A percentile compares a stretch with the other conserved stretches of the same genome.
Evolutionary conservation across 192 early-diverging fungal genomes (phyloP).

Genomic region (Lunasporangiospora selenospora): DNA sequence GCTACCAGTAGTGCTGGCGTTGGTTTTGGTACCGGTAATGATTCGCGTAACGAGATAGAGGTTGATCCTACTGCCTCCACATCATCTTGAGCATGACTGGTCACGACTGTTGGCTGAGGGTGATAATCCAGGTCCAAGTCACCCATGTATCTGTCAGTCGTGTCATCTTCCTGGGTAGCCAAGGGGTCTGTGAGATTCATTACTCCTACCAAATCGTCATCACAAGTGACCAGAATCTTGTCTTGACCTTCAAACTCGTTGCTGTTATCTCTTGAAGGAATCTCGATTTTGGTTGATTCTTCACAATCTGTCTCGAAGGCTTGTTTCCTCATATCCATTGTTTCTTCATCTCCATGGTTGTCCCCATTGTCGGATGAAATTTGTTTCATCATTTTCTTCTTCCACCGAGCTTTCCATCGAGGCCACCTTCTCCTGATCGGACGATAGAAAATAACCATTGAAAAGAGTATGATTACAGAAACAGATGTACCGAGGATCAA

Average conservation of each 20-base stretch:
- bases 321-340: too few species aligned
- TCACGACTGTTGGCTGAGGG: constrained; percentile 7
- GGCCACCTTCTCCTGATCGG: constrained; percentile 17
- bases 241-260: constrained; percentile 24
- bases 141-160: constrained; percentile 11
- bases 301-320: too few species aligned
- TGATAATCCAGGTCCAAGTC: constrained; percentile 6
- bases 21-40: too few species aligned
- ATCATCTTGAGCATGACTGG: too few species aligned
- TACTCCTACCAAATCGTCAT: constrained; percentile 6
- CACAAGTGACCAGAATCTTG: constrained; percentile 23
- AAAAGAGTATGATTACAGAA: background rate
- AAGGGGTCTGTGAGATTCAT: background rate
- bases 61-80: too few species aligned
- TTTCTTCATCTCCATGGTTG: background rate
- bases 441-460: background rate
- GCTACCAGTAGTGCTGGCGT: too few species aligned
- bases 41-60: too few species aligned
- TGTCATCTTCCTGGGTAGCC: too few species aligned
- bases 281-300: too few species aligned
- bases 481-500: constrained; percentile 21
- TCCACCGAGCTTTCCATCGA: background rate
- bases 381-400: constrained; percentile 1
- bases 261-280: background rate
- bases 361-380: background rate